Evolutionary conservation across 805 yeast genomes (phyloP), one percentile per base, ranked within the genome.

Genomic region (Zygoascus flipseniorum): DNA sequence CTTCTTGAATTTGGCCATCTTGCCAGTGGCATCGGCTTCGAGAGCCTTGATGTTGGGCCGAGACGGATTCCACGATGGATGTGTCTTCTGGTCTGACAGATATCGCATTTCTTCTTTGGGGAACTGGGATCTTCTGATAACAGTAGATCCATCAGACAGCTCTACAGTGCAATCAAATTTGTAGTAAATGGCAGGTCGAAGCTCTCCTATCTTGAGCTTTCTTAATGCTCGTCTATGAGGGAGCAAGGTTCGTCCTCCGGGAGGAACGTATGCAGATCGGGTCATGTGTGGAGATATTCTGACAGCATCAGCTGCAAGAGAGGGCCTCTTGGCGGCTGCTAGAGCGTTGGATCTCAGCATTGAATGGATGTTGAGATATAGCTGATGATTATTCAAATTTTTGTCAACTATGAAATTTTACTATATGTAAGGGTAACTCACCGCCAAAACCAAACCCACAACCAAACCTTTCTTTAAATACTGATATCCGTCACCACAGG

Each of bases 101-200:
- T 89, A 81, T 67, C 93, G 77, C 62, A 87, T 74, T 64, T 93
- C 97, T 51, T 79, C 83, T 62, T 88, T 86, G 10, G 99, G 99
- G 55, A 82, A 88, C 59, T 86, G 95, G 0, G 96, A 82, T 62
- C 86, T 78, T 70, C 99, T 79, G 37, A 73, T 74, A 35, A 89
- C 75, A 1, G 95, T 96, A 31, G 97, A 86, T 1, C 99, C 99
- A 67, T 93, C 99, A 59, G 95, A 85, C 54, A 90, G 76, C 70
- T 92, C 96, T n/a, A 93, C 90, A 39, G 77, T 70, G 32, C 90
- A 85, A 58, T 92, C 89, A 67, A 93, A 93, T 68, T 88, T 88
- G 72, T 92, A 80, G 70, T 88, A 90, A 43, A 93, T 85, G 35
- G 97, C 89, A 1, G 98, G 97, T 70, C 97, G 81, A 16, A 96